A percentile compares a stretch with the other conserved stretches of the same genome.
phyloP scores from a whole-genome alignment of 2,329 filamentous ascomycete species.

The Aspergillus aculeatinus region DNA sequence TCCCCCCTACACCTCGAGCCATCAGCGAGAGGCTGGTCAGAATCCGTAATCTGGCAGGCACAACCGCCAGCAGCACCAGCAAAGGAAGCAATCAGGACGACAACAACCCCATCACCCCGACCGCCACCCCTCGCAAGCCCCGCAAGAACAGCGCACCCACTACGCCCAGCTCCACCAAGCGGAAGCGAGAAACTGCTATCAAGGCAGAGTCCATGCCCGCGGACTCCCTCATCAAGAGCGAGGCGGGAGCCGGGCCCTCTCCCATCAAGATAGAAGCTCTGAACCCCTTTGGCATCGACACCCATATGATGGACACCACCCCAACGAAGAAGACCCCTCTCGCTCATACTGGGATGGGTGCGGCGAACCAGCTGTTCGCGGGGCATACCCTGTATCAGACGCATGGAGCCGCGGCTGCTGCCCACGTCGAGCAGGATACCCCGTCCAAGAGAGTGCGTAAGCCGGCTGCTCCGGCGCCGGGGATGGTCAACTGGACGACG shows the following conservation, averaged over 20 bases:
- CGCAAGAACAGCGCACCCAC: slow-evolving; percentile 8
- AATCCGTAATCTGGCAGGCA: slow-evolving; percentile 30
- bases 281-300: neutral
- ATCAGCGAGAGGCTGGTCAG: slow-evolving; percentile 40
- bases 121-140: slow-evolving; percentile 16
- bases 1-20: slow-evolving; percentile 40
- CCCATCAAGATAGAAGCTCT: slow-evolving; percentile 16
- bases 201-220: neutral
- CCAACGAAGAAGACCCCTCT: slow-evolving; percentile 5
- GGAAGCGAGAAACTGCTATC: slow-evolving; percentile 16
- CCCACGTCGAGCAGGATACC: neutral
- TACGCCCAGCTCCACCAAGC: slow-evolving; percentile 19
- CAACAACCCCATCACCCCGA: neutral
- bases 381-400: neutral
- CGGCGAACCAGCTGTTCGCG: neutral
- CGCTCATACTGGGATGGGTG: neutral
- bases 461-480: slow-evolving; percentile 16
- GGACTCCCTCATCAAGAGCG: neutral
- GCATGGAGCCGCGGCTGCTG: neutral
- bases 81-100: slow-evolving; percentile 4
- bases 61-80: slow-evolving; percentile 22
- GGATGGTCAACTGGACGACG: slow-evolving; percentile 20
- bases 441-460: slow-evolving; percentile 23
- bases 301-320: neutral
- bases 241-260: neutral